Conservation (phyloP, 2,329 filamentous ascomycete genomes). For the Claviceps sp. region DNA sequence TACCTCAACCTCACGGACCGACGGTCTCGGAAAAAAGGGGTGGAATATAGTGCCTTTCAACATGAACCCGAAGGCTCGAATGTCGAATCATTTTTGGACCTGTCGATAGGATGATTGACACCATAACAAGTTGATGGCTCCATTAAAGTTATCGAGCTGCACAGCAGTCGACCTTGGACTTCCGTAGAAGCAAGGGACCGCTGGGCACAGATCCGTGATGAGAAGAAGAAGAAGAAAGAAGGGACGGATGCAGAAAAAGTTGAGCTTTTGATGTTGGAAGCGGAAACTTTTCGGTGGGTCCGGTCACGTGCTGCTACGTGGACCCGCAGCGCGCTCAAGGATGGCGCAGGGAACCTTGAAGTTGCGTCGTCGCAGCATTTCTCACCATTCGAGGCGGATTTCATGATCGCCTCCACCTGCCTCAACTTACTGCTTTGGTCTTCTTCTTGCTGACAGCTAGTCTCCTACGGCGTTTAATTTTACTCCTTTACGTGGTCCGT, state of each 20-base stretch:
- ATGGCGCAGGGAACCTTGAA: not conserved
- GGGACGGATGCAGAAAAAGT: conserved; percentile 15
- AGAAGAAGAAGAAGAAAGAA: conserved; percentile 23
- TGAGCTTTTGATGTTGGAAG: conserved; percentile 7
- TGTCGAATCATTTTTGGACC: conserved; percentile 67
- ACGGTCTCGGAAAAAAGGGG: conserved; percentile 81
- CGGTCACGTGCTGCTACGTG: conserved; percentile 2
- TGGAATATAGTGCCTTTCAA: conserved; percentile 67
- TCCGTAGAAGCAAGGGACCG: conserved; percentile 46
- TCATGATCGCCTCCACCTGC: not conserved
- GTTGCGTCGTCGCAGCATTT: not conserved
- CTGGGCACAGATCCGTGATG: conserved; percentile 75
- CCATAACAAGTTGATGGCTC: conserved; percentile 63
- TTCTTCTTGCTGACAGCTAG: not conserved
- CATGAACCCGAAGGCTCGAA: conserved; percentile 34
- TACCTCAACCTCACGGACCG: conserved; percentile 78
- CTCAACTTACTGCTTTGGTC: not conserved
- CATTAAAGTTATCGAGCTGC: conserved; percentile 78
- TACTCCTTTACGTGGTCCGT: not conserved
- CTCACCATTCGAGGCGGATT: not conserved
- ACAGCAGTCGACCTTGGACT: conserved; percentile 60
- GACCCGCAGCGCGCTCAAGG: not conserved
- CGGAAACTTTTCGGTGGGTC: conserved; percentile 6
- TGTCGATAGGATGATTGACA: conserved; percentile 91
- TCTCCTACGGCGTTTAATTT: not conserved